phyloP scores from a whole-genome alignment of 345 rosid genomes.

The Citrus trifoliata region DNA sequence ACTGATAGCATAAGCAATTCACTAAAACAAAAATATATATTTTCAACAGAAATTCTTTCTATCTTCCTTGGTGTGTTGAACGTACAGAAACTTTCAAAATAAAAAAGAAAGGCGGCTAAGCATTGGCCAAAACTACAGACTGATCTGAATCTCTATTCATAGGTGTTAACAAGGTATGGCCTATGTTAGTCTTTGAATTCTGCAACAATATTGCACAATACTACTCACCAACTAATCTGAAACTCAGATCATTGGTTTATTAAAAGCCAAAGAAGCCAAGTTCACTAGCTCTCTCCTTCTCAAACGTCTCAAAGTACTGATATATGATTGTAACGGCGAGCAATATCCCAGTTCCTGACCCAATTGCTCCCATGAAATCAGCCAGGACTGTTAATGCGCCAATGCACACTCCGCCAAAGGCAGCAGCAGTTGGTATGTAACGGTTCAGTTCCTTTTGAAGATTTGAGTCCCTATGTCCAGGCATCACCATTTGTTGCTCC shows the following conservation, averaged over 20 bases:
- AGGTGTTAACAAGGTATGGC: constrained; percentile 5
- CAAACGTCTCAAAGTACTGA: constrained; percentile 69
- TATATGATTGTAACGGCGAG: constrained; percentile 72
- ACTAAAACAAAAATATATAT: no score
- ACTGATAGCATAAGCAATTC: no score
- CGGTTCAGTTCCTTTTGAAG: constrained; percentile 69
- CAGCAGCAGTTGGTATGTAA: constrained; percentile 78
- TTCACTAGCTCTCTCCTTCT: constrained; percentile 76
- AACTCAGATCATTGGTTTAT: constrained; percentile 1
- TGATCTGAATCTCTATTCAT: background rate
- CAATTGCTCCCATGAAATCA: constrained; percentile 82
- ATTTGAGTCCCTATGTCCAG: constrained; percentile 69
- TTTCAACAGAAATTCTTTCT: background rate
- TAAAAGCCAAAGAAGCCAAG: constrained; percentile 76
- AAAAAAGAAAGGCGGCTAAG: background rate
- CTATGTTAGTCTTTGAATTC: constrained; percentile 2
- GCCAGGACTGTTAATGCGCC: constrained; percentile 76
- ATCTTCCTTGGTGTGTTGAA: background rate
- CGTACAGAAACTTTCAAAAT: background rate
- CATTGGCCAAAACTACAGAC: background rate
- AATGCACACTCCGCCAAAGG: constrained; percentile 75
- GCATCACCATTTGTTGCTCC: constrained; percentile 95
- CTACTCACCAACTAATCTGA: constrained; percentile 1
- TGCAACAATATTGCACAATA: background rate
- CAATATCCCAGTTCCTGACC: constrained; percentile 73